Base-by-base conservation (phyloP, 495 filamentous ascomycete genomes). In the Penicillium roqueforti region DNA sequence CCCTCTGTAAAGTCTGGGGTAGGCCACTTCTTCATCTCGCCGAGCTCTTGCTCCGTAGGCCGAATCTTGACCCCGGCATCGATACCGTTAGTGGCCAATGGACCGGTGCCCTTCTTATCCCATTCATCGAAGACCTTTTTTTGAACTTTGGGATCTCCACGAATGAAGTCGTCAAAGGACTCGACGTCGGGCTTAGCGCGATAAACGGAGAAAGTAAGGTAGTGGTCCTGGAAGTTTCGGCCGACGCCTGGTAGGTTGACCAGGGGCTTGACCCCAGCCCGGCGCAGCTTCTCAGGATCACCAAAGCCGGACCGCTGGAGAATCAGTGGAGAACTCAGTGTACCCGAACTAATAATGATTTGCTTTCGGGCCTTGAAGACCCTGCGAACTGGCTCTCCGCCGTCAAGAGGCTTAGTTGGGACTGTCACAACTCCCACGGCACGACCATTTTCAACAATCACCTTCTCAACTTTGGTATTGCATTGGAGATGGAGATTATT, bases 201-300 rank as follows among this genome's bases (percentile, higher is more conserved):
- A 62, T 78, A 91, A 41, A 82, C 78, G 3, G 87, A 82, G 67
- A 92, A 91, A 2, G 86, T 89, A 29, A 93, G 80, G 64, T 93
- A 90, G 58, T 92, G 88, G 67, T 91, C 87, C 65, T 91, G 88
- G 79, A 90, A 91, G 69, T 91, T 91, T 28, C 85, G 76, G 51
- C 87, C 88, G 46, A 92, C 87, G 34, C 88, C 88, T 0, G 88
- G 88, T n/a, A 91, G 81, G 59, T 92, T 79, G 52, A 91, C 80
- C 14, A 88, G 71, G 16, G 86, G 86, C 71, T 85, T 73, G 51
- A 91, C 83, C 9, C 88, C 87, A 25, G 77, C 86, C 32, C 76
- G 76, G 51, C 79, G 81, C 19, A 92, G 78, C 70, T 88, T 91
- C 66, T 85, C 77, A n/a, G 87, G 80, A 67, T 91, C 83, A 50